Evolutionary conservation across 2,329 filamentous ascomycete genomes (phyloP).

Genomic region (Basipetospora chlamydospora): DNA sequence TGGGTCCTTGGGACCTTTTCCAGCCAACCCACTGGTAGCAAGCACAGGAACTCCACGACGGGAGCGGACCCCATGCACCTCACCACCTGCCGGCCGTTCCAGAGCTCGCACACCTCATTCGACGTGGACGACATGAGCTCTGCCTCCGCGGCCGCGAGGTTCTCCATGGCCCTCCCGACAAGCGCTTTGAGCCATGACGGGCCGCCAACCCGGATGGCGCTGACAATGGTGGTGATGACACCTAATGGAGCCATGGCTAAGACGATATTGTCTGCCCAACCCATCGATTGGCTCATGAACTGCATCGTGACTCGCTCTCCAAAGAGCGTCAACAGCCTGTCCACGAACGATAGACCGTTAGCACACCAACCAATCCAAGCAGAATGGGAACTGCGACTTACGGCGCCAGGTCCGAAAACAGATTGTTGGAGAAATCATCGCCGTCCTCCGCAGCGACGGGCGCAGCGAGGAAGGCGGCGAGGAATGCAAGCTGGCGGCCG

Average conservation of each 20-base stretch:
- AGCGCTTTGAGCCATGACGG: conserved; percentile 18
- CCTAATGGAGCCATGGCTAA: conserved; percentile 22
- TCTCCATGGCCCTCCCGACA: conserved; percentile 23
- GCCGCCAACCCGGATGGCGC: conserved; percentile 18
- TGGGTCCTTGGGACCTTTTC: neutral
- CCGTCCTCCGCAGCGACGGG: conserved; percentile 8
- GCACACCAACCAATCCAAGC: no score
- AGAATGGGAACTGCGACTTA: neutral
- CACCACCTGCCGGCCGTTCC: conserved; percentile 16
- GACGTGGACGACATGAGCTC: conserved; percentile 27
- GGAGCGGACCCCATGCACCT: conserved; percentile 18
- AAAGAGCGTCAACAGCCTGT: conserved; percentile 17
- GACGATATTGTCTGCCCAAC: conserved; percentile 11
- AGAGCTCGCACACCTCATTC: conserved; percentile 24
- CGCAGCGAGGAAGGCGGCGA: neutral
- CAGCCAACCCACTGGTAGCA: neutral
- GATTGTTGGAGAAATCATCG: conserved; percentile 11
- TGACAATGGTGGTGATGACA: conserved; percentile 22
- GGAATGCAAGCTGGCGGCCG: neutral
- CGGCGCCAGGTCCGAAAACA: conserved; percentile 10
- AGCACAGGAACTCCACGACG: conserved; percentile 16
- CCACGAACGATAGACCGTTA: neutral
- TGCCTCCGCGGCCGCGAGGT: conserved; percentile 16
- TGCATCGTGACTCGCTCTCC: conserved; percentile 32
- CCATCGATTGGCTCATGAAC: conserved; percentile 25